Evolutionary conservation across 192 early-diverging fungal genomes (phyloP), one percentile per base, ranked within the genome.

Genomic region (Podochytrium sp.): DNA sequence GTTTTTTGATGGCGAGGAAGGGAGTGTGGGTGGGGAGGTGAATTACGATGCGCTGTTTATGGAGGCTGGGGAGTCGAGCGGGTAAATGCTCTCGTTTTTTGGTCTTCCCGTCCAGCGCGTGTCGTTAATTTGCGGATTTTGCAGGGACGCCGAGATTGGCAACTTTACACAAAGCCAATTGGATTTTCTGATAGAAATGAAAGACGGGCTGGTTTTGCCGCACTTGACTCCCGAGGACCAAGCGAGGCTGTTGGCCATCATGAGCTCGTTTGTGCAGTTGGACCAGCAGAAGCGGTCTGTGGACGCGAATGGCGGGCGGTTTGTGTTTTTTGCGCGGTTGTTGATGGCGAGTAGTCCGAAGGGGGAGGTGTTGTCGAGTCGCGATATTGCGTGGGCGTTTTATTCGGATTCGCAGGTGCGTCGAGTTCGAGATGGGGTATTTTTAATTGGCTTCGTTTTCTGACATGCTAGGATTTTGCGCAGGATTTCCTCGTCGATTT

Each of bases 361-460:
- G 23, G 12, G 18, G 23, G 63, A 70, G 18, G 34, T 23, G 14
- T 37, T 87, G 27, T 61, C 67, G 2, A 57, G 78, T 10, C 23
- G 94, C 39, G 96, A 97, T 64, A 88, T 90, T 60, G 75, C 76
- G 59, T 98, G 94, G 94, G 97, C 91, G 2, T 84, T 90, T 37
- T 93, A 93, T 73, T 95, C 92, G 80, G 91, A 93, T 67, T 97
- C 95, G 5, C 96, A 98, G 83, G 92, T 89, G 81, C 66, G 41
- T 16, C 35, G 66, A 29, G 32, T 27, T 18, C 16, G 34, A 68
- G 39, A 40, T 39, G 18, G n/a, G n/a, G n/a, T n/a, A n/a, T n/a
- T n/a, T n/a, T n/a, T n/a, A n/a, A n/a, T n/a, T n/a, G n/a, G n/a
- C n/a, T n/a, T n/a, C n/a, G n/a, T n/a, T n/a, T n/a, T n/a, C n/a